Base-by-base conservation (phyloP, 257 asterid genomes). In the Capsicum baccatum region DNA sequence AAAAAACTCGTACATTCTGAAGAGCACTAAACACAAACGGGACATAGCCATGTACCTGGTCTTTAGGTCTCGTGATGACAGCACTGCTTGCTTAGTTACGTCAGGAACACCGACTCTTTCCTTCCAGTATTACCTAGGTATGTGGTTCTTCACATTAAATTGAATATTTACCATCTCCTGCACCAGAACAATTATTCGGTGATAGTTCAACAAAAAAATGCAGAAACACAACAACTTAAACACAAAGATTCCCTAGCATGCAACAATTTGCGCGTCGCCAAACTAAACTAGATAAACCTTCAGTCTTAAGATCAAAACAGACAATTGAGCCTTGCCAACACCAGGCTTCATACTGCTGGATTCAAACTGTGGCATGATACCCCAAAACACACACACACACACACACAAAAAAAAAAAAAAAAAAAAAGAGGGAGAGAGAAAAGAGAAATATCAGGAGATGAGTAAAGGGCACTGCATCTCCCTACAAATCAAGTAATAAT, bases 161-260 rank as follows among this genome's bases (percentile, higher is more conserved):
- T 12, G 48, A 66, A 66, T 33, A 66, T 33, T 66, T 33, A 8
- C 39, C 54, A 68, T 68, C 26, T 37, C 54, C 78, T 15, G 78
- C 78, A 68, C 54, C 54, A 37, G 16, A 15, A 69, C 11, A 39
- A 69, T 39, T 21, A 14, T 68, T 69, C 39, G 14, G 21, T 68
- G 76, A 68, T 16, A 16, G 54, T 39, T 69, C 78, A 69, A 69
- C 54, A 39, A 42, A 6, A 69, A 69, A 69, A 37, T 69, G 54
- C 19, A 69, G 78, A 39, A 69, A 69, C 78, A 39, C 2, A 69
- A 68, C 78, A 3, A 39, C 78, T 8, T 69, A 0, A 39, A 47
- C 54, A 39, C 78, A 69, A 8, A 44, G 26, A 2, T 21, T 52
- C 76, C 19, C 26, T 16, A 69, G 14, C 78, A 69, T 69, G 78